These are phyloP conservation scores for Akanthomyces uredinophilus DNA, from an alignment of 2,329 filamentous ascomycete species.

Conservation along the genomic window DNA sequence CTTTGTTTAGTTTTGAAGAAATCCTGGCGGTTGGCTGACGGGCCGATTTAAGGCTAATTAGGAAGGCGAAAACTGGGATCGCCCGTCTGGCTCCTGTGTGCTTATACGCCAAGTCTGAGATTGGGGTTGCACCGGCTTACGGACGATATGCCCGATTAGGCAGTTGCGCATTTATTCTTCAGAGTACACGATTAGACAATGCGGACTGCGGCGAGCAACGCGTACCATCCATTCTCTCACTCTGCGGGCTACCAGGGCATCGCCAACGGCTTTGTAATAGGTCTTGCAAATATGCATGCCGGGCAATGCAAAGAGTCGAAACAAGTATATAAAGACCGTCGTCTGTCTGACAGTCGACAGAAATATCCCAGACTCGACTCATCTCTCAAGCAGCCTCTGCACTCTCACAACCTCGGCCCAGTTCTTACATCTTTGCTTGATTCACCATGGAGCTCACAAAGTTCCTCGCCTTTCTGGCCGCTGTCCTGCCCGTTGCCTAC, in stretches of 20 bases:
- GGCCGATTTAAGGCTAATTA: not conserved
- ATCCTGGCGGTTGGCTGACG: not conserved
- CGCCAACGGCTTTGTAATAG: not conserved
- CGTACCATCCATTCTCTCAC: not conserved
- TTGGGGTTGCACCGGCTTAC: not conserved
- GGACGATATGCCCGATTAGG: not conserved
- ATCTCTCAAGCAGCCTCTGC: not conserved
- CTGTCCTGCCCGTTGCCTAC: slow-evolving; percentile 35
- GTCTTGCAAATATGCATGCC: not conserved
- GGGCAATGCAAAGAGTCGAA: not conserved
- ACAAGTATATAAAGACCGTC: not conserved
- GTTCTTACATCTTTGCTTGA: not conserved
- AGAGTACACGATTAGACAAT: not conserved
- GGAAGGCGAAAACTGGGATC: not conserved
- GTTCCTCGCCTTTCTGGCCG: slow-evolving; percentile 34
- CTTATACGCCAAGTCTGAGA: not conserved
- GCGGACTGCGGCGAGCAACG: not conserved
- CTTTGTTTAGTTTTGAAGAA: not conserved
- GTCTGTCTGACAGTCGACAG: not conserved
- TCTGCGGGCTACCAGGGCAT: not conserved
- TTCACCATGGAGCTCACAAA: slow-evolving; percentile 32
- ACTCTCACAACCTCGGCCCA: not conserved
- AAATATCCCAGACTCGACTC: not conserved
- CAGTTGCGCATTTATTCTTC: not conserved
- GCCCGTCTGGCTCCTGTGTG: not conserved